Base-by-base conservation (phyloP, 805 yeast genomes). In the Candida lessepsii region DNA sequence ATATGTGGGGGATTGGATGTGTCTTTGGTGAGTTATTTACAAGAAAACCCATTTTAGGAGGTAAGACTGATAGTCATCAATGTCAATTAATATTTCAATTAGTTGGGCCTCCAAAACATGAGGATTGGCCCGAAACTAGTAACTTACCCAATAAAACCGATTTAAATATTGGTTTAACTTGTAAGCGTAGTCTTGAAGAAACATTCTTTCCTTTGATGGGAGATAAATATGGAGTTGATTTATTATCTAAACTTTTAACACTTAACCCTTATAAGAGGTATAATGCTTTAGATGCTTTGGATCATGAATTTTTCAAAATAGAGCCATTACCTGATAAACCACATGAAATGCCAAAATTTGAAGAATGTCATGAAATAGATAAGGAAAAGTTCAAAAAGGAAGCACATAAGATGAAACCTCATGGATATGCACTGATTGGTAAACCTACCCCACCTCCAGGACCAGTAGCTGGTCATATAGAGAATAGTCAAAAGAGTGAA, bases 1-100 rank as follows among this genome's bases (percentile, higher is more conserved):
- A 93, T 62, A 76, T 93, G 65, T 93, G 99, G 99, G 97, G 98
- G 0, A 76, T 87, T 15, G 98, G 98, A 1, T 93, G 99, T 64
- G 91, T 93, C 0, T 82, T 93, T 56, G 99, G 88, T 0, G 99
- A 93, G 62, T 72, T 90, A 55, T 91, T 85, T 63, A 80, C 78
- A 23, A 76, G 79, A 46, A 79, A 76, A 49, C 99, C 99, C 1
- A 83, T 93, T 11, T 60, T 93, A 35, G 89, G 82, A 29, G 99
- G 99, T 0, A 68, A 75, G 31, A 76, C 93, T 1, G 99, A 93
- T 58, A 60, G 83, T 9, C 95, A 91, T 58, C 99, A 93, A 65
- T 86, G 93, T 0, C 82, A 81, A 51, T 70, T 78, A 21, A 83
- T 91, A 8, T 93, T 93, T 58, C 77, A 78, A 53, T 66, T 93